These are phyloP conservation scores for Calonectria henricotiae DNA, from an alignment of 2,329 filamentous ascomycete genomes.

Conservation along the genomic window DNA sequence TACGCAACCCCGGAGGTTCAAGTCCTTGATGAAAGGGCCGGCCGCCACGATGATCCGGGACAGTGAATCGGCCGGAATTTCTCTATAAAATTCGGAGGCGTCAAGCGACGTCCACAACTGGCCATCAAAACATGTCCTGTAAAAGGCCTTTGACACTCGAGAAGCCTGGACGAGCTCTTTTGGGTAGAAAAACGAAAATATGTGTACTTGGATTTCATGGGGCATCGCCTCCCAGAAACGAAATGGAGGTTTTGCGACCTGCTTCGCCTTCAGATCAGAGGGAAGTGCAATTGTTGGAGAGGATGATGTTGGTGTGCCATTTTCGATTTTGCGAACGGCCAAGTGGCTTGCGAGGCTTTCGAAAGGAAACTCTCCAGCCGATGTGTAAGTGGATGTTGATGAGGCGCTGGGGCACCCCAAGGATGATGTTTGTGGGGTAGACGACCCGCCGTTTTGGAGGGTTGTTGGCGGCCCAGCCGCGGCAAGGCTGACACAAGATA, in stretches of 20 bases:
- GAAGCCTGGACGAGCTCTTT: constrained; percentile 87
- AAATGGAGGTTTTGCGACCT: constrained; percentile 60
- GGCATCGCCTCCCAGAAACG: constrained; percentile 89
- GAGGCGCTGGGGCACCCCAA: constrained; percentile 58
- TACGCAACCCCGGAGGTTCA: constrained; percentile 93
- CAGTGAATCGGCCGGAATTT: constrained; percentile 88
- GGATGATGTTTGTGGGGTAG: constrained; percentile 61
- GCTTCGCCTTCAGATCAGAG: constrained; percentile 70
- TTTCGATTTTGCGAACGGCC: constrained; percentile 71
- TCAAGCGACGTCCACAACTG: constrained; percentile 93
- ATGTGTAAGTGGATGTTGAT: constrained; percentile 60
- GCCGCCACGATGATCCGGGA: constrained; percentile 88
- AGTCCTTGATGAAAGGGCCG: constrained; percentile 90
- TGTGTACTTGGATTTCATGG: constrained; percentile 83
- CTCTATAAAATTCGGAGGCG: constrained; percentile 87
- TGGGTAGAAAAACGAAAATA: constrained; percentile 83
- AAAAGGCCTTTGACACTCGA: constrained; percentile 83
- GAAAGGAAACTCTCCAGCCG: constrained; percentile 61
- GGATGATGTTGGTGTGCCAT: constrained; percentile 61
- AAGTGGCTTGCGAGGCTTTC: constrained; percentile 66
- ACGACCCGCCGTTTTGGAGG: constrained; percentile 51
- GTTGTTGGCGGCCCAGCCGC: constrained; percentile 56
- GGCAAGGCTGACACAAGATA: constrained; percentile 72
- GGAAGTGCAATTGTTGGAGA: constrained; percentile 75
- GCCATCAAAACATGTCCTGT: constrained; percentile 91